Evolutionary conservation across 257 asterid genomes (phyloP), one percentile per base, ranked within the genome.

Genomic region (Apocynum venetum): DNA sequence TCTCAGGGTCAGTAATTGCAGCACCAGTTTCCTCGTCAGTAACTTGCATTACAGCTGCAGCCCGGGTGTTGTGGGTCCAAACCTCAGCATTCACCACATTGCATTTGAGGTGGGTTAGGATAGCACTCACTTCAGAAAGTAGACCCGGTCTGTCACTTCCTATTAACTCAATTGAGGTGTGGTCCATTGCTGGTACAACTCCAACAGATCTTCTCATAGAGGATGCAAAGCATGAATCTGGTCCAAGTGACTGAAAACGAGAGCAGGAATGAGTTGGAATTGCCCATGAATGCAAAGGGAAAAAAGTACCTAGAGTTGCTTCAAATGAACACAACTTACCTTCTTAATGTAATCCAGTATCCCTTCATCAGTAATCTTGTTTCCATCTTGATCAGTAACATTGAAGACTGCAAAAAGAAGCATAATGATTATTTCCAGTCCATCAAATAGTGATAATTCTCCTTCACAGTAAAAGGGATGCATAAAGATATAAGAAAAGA

Each of bases 31-130:
- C 87, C 55, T 85, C 94, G 15, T 96, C 99, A 0, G 96, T 90
- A 0, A 96, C 98, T 82, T 91, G 98, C 92, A 96, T 91, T 10
- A 96, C 95, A 43, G 99, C 89, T 25, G 99, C 99, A 0, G 97
- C 99, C 13, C 99, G 89, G 71, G 97, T 89, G 91, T 96, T 96
- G 72, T 96, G 99, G 8, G 99, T 96, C 99, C 99, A 96, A 70
- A 96, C 98, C 83, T 96, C 99, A 0, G 95, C 99, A 53, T 84
- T 92, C 82, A 96, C 90, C 77, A 96, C 98, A 55, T 89, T 96
- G 86, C 99, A 96, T 78, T 92, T 90, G 59, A 91, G 94, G 88
- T 87, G 88, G 6, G 99, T 90, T 3, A 96, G 93, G 53, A 93
- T 97, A 35, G 99, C 99, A 81, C 99, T 91, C 80, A 96, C 91